phyloP scores from a whole-genome alignment of 768 basidiomycete genomes.

The Suillus americanus region DNA sequence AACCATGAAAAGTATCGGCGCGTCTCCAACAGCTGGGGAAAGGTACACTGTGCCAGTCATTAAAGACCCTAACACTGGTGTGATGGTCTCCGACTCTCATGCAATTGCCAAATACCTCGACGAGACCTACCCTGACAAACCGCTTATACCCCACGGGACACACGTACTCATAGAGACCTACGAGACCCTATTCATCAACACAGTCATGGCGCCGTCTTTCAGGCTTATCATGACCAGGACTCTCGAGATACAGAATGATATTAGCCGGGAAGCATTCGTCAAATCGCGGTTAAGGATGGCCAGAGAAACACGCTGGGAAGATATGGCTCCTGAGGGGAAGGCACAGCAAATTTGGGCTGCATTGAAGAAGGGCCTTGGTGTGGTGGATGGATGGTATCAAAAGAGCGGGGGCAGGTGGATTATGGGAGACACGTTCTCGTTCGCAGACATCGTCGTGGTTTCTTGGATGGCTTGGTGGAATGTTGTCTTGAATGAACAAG shows the following conservation, averaged over 20 bases:
- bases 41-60: conserved; percentile 48
- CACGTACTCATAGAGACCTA: background rate
- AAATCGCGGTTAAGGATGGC: conserved; percentile 1
- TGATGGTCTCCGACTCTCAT: conserved; percentile 38
- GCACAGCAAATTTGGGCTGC: background rate
- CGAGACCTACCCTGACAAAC: conserved; percentile 38
- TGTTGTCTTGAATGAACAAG: background rate
- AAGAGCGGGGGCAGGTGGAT: conserved; percentile 9
- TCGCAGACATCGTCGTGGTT: background rate
- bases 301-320: background rate
- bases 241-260: background rate
- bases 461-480: background rate
- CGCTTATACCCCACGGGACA: background rate
- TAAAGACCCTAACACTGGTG: conserved; percentile 37
- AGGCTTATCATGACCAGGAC: background rate
- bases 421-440: conserved; percentile 7
- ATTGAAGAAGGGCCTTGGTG: background rate
- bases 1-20: conserved; percentile 3
- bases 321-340: background rate
- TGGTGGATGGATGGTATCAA: background rate
- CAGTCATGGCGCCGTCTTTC: background rate
- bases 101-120: conserved; percentile 50
- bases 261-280: background rate
- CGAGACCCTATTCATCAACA: background rate
- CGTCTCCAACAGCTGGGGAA: background rate